Conservation (phyloP, 495 filamentous ascomycete species). For the Neohortaea acidophila region DNA sequence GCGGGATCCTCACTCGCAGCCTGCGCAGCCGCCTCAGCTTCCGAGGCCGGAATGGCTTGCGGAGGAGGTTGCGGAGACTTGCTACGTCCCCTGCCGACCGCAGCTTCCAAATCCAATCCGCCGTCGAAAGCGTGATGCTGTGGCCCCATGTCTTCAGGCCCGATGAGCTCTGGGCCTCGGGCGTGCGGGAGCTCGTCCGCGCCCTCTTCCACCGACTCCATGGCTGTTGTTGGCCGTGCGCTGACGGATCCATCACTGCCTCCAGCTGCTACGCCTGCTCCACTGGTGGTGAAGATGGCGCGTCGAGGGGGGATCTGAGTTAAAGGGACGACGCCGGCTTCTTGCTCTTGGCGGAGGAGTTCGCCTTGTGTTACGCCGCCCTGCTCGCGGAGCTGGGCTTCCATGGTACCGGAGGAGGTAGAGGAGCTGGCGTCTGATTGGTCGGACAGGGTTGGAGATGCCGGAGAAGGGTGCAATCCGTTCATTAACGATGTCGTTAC, state of each 20-base stretch:
- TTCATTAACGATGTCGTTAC: slow-evolving; percentile 21
- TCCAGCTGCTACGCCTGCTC: slow-evolving; percentile 14
- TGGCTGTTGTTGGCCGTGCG: neutral
- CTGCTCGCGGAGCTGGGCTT: slow-evolving; percentile 23
- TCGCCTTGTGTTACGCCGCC: slow-evolving; percentile 61
- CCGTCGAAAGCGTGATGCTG: slow-evolving; percentile 33
- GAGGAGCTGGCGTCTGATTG: slow-evolving; percentile 15
- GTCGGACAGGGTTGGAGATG: slow-evolving; percentile 17
- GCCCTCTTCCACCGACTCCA: neutral
- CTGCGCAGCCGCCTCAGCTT: slow-evolving; percentile 1
- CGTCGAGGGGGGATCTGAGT: slow-evolving; percentile 26
- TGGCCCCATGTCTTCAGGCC: slow-evolving; percentile 72
- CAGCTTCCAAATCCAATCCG: slow-evolving; percentile 28
- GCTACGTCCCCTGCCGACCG: slow-evolving; percentile 19
- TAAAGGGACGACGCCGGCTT: slow-evolving; percentile 48
- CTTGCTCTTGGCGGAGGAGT: slow-evolving; percentile 62
- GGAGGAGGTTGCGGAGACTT: slow-evolving; percentile 2
- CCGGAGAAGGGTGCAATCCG: slow-evolving; percentile 8
- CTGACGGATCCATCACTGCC: slow-evolving; percentile 3
- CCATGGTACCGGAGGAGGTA: slow-evolving; percentile 10
- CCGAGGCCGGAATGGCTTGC: neutral
- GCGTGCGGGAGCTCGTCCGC: slow-evolving; percentile 45
- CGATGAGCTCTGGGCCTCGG: slow-evolving; percentile 65
- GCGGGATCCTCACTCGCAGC: slow-evolving; percentile 32
- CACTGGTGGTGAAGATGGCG: slow-evolving; percentile 15